A percentile compares a stretch with the other conserved stretches of the same genome.
phyloP scores from a whole-genome alignment of 129 eudicot species.

The Glebionis coronaria region DNA sequence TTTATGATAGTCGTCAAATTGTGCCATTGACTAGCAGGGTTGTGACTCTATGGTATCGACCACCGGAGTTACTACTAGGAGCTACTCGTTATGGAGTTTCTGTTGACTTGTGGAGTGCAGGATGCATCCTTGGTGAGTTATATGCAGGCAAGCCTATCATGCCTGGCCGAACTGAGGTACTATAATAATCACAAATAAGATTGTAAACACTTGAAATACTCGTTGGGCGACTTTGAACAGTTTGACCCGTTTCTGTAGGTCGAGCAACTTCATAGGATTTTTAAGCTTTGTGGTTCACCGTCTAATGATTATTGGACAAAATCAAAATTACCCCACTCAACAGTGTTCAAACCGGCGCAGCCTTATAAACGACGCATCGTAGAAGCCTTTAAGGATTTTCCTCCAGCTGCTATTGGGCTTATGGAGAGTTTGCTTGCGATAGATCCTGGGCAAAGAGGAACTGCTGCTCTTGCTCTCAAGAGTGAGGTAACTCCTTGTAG shows the following conservation, averaged over 20 bases:
- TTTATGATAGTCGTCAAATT: conserved; percentile 40
- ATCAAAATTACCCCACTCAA: conserved; percentile 63
- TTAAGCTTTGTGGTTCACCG: conserved; percentile 95
- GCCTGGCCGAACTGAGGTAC: conserved; percentile 90
- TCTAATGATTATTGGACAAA: conserved; percentile 81
- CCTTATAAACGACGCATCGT: conserved; percentile 60
- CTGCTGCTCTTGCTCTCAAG: conserved; percentile 65
- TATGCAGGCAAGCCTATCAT: conserved; percentile 87
- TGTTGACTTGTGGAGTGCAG: conserved; percentile 87
- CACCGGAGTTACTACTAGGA: conserved; percentile 87
- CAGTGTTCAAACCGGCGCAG: conserved; percentile 65
- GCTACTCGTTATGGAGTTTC: conserved; percentile 71
- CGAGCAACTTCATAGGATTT: conserved; percentile 89
- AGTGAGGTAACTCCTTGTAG: conserved; percentile 51
- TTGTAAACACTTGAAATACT: neutral
- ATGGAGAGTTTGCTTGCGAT: conserved; percentile 73
- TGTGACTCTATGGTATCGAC: conserved; percentile 92
- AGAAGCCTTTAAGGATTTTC: conserved; percentile 71
- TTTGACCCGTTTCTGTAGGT: conserved; percentile 40
- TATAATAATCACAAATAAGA: neutral
- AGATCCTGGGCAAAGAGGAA: conserved; percentile 71
- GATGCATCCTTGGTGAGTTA: conserved; percentile 85
- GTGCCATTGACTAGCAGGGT: conserved; percentile 76
- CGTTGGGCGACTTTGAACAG: neutral
- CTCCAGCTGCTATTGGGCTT: conserved; percentile 61